Base-by-base conservation (phyloP, 2,329 filamentous ascomycete species). In the Aspergillus arachidicola region DNA sequence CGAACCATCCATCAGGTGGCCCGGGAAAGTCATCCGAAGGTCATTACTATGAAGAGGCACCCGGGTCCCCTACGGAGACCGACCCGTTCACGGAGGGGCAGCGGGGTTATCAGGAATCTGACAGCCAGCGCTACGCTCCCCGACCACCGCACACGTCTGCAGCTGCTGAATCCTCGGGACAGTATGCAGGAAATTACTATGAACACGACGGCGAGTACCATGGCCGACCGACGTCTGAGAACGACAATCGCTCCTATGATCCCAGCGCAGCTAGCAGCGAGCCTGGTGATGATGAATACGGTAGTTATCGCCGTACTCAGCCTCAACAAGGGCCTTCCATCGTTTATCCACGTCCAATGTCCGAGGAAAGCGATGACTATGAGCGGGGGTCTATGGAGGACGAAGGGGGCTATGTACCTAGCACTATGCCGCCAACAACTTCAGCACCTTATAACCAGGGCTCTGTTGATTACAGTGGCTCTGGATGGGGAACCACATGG, bases 401-500 rank as follows among this genome's bases (percentile, higher is more conserved):
- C 69, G 75, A 72, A n/a, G 62, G 61, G 48, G 72, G 67, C 26
- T 78, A 74, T 59, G 64, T 64, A 21, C 64, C 72, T 14, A 71
- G 66, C 9, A 64, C 69, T 16, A 64, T 71, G 46, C 67, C 72
- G 16, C 66, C 72, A 21, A 57, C 70, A 36, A 66, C 69, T 56
- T 72, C 71, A 26, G 75, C 66, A 6, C 67, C 72, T 58, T 75
- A 71, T 58, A 64, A 77, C 62, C 69, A 79, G 65, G 70, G 75
- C 64, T 66, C 72, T 23, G 79, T 85, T 21, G 90, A 93, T 71
- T 93, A 93, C 72, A 83, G 85, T 6, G 90, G 89, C 51, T 81
- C 86, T 51, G 88, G 85, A 26, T 92, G 89, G 77, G 88, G 86
- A 1, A 84, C 88, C 2, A 89, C 87, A 19, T 96, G 92, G 92